Percentiles rank a stretch among this genome's conserved stretches.
Evolutionary conservation across 768 basidiomycete species (phyloP).

Genomic region (Tephrocybe sp.): DNA sequence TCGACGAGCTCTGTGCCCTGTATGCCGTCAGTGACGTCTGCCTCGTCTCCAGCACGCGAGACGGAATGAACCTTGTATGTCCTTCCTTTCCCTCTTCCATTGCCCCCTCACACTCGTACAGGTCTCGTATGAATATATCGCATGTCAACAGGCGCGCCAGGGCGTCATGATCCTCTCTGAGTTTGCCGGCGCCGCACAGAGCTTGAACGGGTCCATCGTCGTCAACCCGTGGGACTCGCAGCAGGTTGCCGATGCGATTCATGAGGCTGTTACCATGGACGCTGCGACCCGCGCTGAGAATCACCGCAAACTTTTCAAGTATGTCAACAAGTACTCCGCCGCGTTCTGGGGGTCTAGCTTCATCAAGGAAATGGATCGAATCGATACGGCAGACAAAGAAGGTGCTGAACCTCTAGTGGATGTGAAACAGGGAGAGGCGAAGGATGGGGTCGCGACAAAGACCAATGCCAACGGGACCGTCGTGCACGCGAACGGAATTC

Average conservation of each 20-base stretch:
- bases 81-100: conserved; percentile 2
- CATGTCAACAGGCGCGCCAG: conserved; percentile 89
- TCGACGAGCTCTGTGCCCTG: conserved; percentile 96
- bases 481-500: conserved; percentile 8
- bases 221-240: conserved; percentile 99
- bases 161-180: conserved; percentile 98
- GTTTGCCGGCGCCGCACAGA: conserved; percentile 97
- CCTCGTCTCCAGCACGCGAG: conserved; percentile 90
- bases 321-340: conserved; percentile 93
- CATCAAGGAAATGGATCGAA: conserved; percentile 78
- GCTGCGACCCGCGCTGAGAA: conserved; percentile 83
- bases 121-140: conserved; percentile 99
- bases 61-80: conserved; percentile 98
- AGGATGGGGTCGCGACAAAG: conserved; percentile 1
- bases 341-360: conserved; percentile 92
- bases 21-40: conserved; percentile 97
- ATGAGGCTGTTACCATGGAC: conserved; percentile 91
- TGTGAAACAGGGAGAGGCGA: not conserved
- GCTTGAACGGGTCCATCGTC: conserved; percentile 92
- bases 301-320: conserved; percentile 94
- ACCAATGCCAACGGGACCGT: conserved; percentile 4
- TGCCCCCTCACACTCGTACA: conserved; percentile 32
- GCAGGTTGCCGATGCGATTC: conserved; percentile 95
- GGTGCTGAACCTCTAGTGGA: conserved; percentile 27
- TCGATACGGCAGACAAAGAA: conserved; percentile 43